These are phyloP conservation scores for Russula vinacea DNA, from an alignment of 768 basidiomycete species.

Conservation along the genomic window DNA sequence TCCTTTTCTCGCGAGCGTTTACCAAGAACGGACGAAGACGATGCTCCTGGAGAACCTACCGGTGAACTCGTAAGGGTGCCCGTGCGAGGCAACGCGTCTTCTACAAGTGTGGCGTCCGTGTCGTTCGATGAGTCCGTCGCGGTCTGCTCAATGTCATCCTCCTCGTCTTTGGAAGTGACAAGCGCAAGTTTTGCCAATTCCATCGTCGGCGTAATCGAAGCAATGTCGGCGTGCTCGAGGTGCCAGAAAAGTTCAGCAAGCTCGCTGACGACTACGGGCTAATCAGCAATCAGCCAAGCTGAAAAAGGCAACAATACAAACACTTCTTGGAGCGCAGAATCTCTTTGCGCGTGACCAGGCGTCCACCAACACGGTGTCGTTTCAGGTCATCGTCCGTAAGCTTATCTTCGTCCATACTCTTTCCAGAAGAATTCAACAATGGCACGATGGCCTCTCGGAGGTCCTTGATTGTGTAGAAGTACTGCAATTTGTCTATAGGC, in stretches of 20 bases:
- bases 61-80: conserved; percentile 38
- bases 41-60: conserved; percentile 28
- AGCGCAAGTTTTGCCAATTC: conserved; percentile 90
- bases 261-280: conserved; percentile 64
- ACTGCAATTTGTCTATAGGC: conserved; percentile 44
- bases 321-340: conserved; percentile 83
- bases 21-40: conserved; percentile 50
- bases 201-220: conserved; percentile 76
- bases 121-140: conserved; percentile 82
- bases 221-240: conserved; percentile 60
- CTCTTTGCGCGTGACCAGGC: conserved; percentile 76
- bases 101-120: conserved; percentile 85
- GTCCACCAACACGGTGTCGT: conserved; percentile 82
- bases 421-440: conserved; percentile 53
- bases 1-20: conserved; percentile 56
- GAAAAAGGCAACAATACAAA: conserved; percentile 34
- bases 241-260: conserved; percentile 76
- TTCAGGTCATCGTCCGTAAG: conserved; percentile 77
- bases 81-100: conserved; percentile 48
- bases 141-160: conserved; percentile 70
- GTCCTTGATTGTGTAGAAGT: conserved; percentile 94
- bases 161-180: conserved; percentile 86
- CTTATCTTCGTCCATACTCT: conserved; percentile 62
- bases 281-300: conserved; percentile 24
- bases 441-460: conserved; percentile 71